phyloP scores from a whole-genome alignment of 1,284 basidiomycete genomes.

The Blastosporella zonata region DNA sequence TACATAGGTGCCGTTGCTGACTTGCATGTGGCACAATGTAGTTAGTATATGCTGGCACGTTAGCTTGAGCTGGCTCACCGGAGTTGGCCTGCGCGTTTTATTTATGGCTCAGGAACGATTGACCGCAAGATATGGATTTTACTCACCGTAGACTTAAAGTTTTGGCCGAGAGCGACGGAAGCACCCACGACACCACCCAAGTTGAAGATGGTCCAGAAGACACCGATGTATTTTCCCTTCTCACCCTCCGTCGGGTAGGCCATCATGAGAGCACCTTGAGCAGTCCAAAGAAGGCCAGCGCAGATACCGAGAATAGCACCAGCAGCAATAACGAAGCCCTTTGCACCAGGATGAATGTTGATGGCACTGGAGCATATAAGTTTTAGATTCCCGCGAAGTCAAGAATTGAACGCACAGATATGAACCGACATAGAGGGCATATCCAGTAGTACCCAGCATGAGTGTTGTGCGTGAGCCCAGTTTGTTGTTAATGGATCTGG shows the following conservation, averaged over 20 bases:
- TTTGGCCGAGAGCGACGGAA: slow-evolving; percentile 59
- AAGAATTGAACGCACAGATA: slow-evolving; percentile 51
- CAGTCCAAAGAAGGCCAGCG: slow-evolving; percentile 84
- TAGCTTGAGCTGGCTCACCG: slow-evolving; percentile 23
- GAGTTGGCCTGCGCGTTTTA: slow-evolving; percentile 23
- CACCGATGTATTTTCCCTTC: slow-evolving; percentile 77
- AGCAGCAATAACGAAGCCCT: slow-evolving; percentile 68
- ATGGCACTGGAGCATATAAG: slow-evolving; percentile 41
- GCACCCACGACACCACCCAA: slow-evolving; percentile 69
- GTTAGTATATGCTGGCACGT: background rate
- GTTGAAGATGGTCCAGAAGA: slow-evolving; percentile 80
- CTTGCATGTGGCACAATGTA: slow-evolving; percentile 25
- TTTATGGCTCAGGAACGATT: background rate
- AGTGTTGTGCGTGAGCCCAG: slow-evolving; percentile 74
- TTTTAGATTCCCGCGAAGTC: background rate
- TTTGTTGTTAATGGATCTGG: slow-evolving; percentile 71
- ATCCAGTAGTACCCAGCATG: slow-evolving; percentile 67
- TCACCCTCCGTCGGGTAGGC: slow-evolving; percentile 75
- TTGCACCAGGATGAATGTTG: slow-evolving; percentile 62
- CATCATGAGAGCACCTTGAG: slow-evolving; percentile 82
- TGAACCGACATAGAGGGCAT: slow-evolving; percentile 71
- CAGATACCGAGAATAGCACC: slow-evolving; percentile 83
- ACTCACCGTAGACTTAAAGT: slow-evolving; percentile 47
- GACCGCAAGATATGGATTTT: background rate
- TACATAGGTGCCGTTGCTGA: slow-evolving; percentile 61